Evolutionary conservation across 2,329 filamentous ascomycete genomes (phyloP), one percentile per base, ranked within the genome.

Genomic region (Colletotrichum cuscutae): DNA sequence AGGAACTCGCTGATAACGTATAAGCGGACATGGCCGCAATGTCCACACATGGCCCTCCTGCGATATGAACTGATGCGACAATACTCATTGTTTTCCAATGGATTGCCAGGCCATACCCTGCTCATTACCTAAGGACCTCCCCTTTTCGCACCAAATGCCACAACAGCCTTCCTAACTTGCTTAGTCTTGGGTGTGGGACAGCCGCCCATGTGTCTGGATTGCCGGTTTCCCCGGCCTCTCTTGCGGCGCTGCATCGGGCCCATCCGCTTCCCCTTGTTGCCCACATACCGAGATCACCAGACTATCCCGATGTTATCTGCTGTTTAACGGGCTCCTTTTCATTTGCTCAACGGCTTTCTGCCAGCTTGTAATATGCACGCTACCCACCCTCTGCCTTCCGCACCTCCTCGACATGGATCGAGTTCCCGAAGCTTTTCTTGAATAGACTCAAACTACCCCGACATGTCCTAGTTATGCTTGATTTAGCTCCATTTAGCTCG

Each of bases 161-260:
- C 49, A 52, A 42, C 26, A 57, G 60, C 66, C 70, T 73, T 71
- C 71, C 71, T 71, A 58, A 61, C 30, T 24, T 28, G 66, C 54
- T 65, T 73, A 73, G 71, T 26, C 32, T 28, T 37, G 54, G n/a
- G 28, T 5, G 35, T 35, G 19, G 56, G 42, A 42, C 28, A 30
- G 22, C n/a, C 19, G 26, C 30, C n/a, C 32, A 26, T 46, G 46
- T 26, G 3, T 24, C 37, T 26, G 19, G 53, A 71, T 61, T 71
- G 61, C 49, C 66, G 60, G 56, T 15, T 49, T 19, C 22, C 60
- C 60, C 60, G 60, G 56, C 28, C 22, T 58, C 42, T 42, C 37
- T 42, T 49, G 42, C 42, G 42, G 19, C 15, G 42, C 42, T 22
- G 42, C 42, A 49, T 19, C 42, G 42, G 42, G 30, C 58, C 15